Evolutionary conservation across 192 early-diverging fungal species (phyloP), one percentile per base, ranked within the genome.

Genomic region (Mortierella hygrophila): DNA sequence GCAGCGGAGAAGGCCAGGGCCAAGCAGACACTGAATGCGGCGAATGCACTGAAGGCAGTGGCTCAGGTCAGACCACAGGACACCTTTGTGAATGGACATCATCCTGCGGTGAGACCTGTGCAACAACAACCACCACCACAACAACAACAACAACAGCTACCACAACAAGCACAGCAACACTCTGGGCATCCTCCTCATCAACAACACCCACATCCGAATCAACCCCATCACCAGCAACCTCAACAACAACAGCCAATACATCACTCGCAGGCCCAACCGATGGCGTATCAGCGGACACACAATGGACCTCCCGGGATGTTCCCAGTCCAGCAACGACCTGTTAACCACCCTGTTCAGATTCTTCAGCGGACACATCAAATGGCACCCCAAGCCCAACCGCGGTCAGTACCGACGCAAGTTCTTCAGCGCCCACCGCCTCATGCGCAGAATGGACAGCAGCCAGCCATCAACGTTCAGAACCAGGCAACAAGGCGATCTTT

Each of bases 281-380:
- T 63, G 26, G 26, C 69, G 1, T 49, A 75, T n/a, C 60, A 74
- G 29, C 78, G 83, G 26, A 37, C 68, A 44, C 70, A 80, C 21
- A 68, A 49, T 60, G 40, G 49, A 0, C 47, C 76, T 2, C 68
- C 68, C 47, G 83, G 78, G 52, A 74, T 77, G 55, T 79, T 81
- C 18, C 75, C 76, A n/a, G 38, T 26, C 11, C 49, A 65, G 26
- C 78, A 49, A 16, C 78, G 79, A 15, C 71, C 75, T 35, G 20
- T 68, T 26, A 76, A 85, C 44, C 83, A 79, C 41, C 84, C 84
- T n/a, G 79, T 86, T 32, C 84, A 86, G 72, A 86, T 86, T 76
- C 46, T 86, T 70, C 84, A 86, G 6, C 41, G 84, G 41, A 78
- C 79, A 9, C 84, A 86, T 72, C 69, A 75, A 35, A 68, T 77